Percentiles rank a stretch among this genome's conserved stretches.
Conservation (phyloP, 179 eudicot species). For the Actinidia arguta region DNA sequence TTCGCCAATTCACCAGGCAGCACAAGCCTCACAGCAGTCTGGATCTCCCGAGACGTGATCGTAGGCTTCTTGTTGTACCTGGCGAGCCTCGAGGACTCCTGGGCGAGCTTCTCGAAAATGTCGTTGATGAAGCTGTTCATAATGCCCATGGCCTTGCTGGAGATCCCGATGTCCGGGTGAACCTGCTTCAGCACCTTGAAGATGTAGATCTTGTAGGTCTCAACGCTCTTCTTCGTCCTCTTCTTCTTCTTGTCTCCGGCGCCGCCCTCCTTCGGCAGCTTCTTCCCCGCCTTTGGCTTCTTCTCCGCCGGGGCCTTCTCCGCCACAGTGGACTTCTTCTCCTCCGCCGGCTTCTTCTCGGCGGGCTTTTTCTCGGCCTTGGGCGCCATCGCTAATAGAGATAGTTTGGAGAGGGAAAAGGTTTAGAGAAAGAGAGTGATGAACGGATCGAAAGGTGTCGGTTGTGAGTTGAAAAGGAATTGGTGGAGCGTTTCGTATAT, state of each 20-base stretch:
- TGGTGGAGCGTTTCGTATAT: conserved; percentile 14
- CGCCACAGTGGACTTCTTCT: conserved; percentile 45
- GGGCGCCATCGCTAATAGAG: conserved; percentile 44
- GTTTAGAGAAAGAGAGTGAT: not conserved
- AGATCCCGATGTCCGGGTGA: conserved; percentile 63
- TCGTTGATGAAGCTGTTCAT: conserved; percentile 73
- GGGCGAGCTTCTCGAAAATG: conserved; percentile 66
- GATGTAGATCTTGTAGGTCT: conserved; percentile 79
- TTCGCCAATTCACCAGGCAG: conserved; percentile 63
- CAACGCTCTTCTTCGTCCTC: conserved; percentile 65
- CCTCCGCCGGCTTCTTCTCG: conserved; percentile 63
- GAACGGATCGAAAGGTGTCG: not conserved
- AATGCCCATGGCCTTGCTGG: conserved; percentile 68
- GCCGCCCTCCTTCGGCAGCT: conserved; percentile 61
- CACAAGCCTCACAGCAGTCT: conserved; percentile 70
- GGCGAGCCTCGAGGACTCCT: conserved; percentile 59
- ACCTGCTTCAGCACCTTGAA: conserved; percentile 68
- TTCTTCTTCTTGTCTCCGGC: conserved; percentile 74
- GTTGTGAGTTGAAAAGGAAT: not conserved
- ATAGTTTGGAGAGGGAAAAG: not conserved
- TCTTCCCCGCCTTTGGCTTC: conserved; percentile 72
- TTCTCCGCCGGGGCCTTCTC: conserved; percentile 65
- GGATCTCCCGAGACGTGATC: conserved; percentile 66
- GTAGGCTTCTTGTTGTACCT: conserved; percentile 76
- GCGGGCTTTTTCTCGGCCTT: conserved; percentile 68